Percentiles rank a stretch among this genome's conserved stretches.
phyloP scores from a whole-genome alignment of 2,329 filamentous ascomycete genomes.

The Trichoderma afroharzianum region DNA sequence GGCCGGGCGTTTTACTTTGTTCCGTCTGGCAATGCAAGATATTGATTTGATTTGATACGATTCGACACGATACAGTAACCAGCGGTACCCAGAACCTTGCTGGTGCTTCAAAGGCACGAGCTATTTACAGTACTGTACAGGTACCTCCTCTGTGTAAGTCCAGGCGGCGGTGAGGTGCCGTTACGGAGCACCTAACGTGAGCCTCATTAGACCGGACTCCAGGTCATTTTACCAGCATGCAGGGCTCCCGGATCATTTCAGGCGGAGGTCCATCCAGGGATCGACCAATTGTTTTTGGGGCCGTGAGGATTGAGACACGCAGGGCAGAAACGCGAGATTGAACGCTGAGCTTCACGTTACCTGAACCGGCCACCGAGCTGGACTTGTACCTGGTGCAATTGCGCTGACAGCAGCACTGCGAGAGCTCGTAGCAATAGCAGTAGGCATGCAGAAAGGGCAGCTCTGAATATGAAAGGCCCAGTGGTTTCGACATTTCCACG shows the following conservation, averaged over 20 bases:
- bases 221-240: background rate
- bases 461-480: background rate
- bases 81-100: background rate
- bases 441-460: background rate
- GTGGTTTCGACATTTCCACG: background rate
- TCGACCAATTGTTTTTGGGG: background rate
- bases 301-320: constrained; percentile 7
- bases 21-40: background rate
- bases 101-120: background rate
- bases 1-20: background rate
- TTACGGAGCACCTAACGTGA: background rate
- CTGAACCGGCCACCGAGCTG: background rate
- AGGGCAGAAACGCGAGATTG: constrained; percentile 9
- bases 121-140: background rate
- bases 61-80: background rate
- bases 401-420: background rate
- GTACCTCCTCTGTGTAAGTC: background rate
- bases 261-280: background rate
- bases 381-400: background rate
- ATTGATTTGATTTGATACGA: background rate
- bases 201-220: constrained; percentile 3
- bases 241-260: background rate
- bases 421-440: background rate
- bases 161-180: constrained; percentile 14
- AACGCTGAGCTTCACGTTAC: background rate